Evolutionary conservation across 2,329 filamentous ascomycete genomes (phyloP).

Genomic region (Colletotrichum liaoningense): DNA sequence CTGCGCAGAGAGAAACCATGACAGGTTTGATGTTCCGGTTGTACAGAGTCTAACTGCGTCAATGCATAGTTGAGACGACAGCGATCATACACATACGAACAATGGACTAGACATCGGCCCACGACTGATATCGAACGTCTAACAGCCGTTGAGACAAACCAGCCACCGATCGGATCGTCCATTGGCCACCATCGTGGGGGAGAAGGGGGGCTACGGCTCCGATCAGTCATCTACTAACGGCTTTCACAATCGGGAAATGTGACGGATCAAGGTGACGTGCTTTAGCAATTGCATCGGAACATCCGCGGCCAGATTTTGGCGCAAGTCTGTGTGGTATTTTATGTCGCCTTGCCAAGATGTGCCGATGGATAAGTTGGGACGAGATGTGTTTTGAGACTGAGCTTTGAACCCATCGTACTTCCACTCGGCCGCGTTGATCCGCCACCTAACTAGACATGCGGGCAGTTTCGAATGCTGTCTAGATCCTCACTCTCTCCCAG

Average conservation of each 20-base stretch:
- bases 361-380: background rate
- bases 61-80: background rate
- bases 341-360: background rate
- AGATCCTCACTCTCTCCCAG: background rate
- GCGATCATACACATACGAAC: background rate
- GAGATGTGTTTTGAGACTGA: background rate
- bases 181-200: background rate
- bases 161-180: background rate
- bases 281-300: background rate
- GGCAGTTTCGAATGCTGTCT: background rate
- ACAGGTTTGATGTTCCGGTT: background rate
- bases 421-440: background rate
- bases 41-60: background rate
- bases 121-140: background rate
- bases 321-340: background rate
- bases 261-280: background rate
- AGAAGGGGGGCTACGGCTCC: slow-evolving; percentile 2
- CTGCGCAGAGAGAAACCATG: background rate
- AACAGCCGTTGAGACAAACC: background rate
- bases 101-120: background rate
- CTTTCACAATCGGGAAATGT: background rate
- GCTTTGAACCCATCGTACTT: background rate
- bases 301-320: background rate
- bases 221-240: background rate
- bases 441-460: slow-evolving; percentile 1